Evolutionary conservation across 1,284 basidiomycete species (phyloP).

Genomic region (Meira miltonrushii): DNA sequence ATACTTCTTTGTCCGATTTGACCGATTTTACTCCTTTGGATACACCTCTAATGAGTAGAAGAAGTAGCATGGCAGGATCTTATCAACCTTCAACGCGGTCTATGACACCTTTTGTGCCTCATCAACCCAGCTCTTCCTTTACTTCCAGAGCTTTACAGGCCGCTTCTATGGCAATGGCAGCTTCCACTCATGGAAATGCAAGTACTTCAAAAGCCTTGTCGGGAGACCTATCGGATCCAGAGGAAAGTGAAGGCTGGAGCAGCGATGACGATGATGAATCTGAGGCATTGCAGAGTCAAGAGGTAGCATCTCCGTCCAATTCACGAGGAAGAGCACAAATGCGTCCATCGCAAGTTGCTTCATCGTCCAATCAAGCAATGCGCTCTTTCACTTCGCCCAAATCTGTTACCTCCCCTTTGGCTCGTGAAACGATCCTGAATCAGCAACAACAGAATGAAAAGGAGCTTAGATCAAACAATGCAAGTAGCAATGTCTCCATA

Average conservation of each 20-base stretch:
- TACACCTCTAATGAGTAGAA: conserved; percentile 31
- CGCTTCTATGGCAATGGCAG: not conserved
- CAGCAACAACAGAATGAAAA: not conserved
- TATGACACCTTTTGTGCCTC: too few species aligned
- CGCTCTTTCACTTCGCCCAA: not conserved
- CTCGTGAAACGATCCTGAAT: not conserved
- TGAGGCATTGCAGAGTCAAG: not conserved
- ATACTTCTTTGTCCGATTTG: conserved; percentile 35
- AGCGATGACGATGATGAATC: not conserved
- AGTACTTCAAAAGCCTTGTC: not conserved
- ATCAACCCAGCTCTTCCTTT: too few species aligned
- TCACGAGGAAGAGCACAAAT: not conserved
- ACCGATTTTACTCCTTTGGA: conserved; percentile 34
- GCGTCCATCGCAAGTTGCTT: not conserved
- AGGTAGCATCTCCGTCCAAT: too few species aligned
- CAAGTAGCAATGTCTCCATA: conserved; percentile 2
- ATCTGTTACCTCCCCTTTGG: not conserved
- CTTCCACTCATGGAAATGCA: not conserved
- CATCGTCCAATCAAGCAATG: not conserved
- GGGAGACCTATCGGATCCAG: not conserved
- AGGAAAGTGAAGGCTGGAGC: not conserved
- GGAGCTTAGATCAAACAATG: not conserved
- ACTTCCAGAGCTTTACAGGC: not conserved
- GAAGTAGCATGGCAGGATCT: conserved; percentile 23
- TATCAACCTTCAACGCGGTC: not conserved